Conservation (phyloP, 805 yeast species). For the Scheffersomyces spartinae region DNA sequence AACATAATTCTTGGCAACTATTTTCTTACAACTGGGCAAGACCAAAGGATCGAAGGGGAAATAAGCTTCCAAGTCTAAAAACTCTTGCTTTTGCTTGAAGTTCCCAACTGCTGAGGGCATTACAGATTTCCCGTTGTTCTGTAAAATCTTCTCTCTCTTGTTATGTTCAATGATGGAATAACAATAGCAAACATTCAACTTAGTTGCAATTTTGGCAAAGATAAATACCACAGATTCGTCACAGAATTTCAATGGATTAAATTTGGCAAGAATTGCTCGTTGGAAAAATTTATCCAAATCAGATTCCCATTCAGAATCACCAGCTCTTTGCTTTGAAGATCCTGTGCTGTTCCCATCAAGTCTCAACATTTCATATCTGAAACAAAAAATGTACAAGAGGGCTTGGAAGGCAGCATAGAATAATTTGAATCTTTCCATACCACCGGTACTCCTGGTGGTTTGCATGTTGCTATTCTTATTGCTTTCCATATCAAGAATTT, state of each 20-base stretch:
- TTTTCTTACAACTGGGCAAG: conserved; percentile 45
- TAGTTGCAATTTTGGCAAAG: conserved; percentile 87
- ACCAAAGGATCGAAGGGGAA: conserved; percentile 93
- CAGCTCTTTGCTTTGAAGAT: not conserved
- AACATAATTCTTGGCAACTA: conserved; percentile 43
- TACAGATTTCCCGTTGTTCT: conserved; percentile 1
- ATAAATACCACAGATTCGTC: conserved; percentile 88
- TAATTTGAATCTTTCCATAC: conserved; percentile 86
- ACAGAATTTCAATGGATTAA: conserved; percentile 88
- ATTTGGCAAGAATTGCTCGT: conserved; percentile 71
- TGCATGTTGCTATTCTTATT: conserved; percentile 5
- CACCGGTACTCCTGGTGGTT: conserved; percentile 28
- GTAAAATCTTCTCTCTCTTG: conserved; percentile 38
- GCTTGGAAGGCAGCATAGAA: conserved; percentile 91
- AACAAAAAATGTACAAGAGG: conserved; percentile 81
- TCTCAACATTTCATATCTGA: conserved; percentile 57
- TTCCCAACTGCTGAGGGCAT: conserved; percentile 24
- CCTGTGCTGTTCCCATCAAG: conserved; percentile 10
- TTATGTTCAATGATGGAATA: conserved; percentile 88
- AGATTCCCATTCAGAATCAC: conserved; percentile 55
- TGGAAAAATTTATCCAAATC: conserved; percentile 79
- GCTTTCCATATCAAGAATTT: conserved; percentile 39
- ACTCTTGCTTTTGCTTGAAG: conserved; percentile 62
- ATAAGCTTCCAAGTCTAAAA: conserved; percentile 83
- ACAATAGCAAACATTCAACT: conserved; percentile 84